phyloP scores from a whole-genome alignment of 495 filamentous ascomycete genomes.

The Margaritispora aquatica region DNA sequence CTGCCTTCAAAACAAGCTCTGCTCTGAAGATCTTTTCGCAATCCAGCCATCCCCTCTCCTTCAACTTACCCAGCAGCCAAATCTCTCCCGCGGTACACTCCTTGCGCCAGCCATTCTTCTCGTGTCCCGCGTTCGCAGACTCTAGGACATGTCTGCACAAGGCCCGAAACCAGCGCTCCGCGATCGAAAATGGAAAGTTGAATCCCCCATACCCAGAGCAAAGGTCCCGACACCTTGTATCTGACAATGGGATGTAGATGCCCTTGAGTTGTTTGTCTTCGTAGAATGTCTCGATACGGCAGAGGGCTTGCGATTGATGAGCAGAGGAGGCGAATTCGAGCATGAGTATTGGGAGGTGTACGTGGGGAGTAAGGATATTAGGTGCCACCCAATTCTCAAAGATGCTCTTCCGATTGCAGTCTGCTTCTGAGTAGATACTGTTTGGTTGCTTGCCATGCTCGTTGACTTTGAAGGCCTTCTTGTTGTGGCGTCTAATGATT shows the following conservation, averaged over 20 bases:
- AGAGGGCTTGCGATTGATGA: background rate
- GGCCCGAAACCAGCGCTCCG: background rate
- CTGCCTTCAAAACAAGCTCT: background rate
- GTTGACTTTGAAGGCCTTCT: no score
- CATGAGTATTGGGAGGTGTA: background rate
- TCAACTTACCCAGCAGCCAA: background rate
- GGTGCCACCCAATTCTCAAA: background rate
- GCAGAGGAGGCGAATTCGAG: background rate
- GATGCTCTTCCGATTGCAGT: background rate
- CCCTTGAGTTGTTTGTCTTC: background rate
- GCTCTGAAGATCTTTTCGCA: background rate
- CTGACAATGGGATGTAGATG: background rate
- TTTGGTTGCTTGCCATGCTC: no score
- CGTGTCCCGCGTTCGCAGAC: background rate
- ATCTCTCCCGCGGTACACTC: background rate
- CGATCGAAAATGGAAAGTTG: background rate
- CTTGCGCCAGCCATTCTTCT: background rate
- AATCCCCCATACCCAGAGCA: background rate
- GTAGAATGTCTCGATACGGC: background rate
- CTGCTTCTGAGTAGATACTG: background rate
- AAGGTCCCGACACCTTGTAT: background rate
- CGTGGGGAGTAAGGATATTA: background rate
- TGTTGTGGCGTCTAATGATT: no score
- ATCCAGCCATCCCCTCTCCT: background rate
- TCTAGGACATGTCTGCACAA: background rate